These are phyloP conservation scores for Chenopodium formosanum DNA, from an alignment of 148 eudicot species.

Conservation along the genomic window DNA sequence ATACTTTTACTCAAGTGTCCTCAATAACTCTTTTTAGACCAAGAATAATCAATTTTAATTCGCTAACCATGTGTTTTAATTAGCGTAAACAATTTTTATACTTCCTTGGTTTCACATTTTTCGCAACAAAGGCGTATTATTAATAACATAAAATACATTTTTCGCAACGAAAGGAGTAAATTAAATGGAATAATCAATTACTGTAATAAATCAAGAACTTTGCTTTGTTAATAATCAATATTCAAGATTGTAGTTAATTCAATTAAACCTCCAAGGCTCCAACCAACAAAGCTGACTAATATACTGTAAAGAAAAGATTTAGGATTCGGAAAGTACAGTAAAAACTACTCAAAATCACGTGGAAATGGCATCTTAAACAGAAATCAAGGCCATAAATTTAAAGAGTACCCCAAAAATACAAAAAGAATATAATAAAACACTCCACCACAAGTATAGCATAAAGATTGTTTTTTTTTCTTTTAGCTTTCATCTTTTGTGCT, in stretches of 20 bases:
- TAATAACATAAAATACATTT: too few relatives aligned
- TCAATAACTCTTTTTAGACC: too few relatives aligned
- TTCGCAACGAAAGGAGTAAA: too few relatives aligned
- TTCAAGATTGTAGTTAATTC: background rate
- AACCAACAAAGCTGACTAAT: background rate
- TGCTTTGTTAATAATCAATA: slow-evolving; percentile 13
- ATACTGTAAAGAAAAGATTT: slow-evolving; percentile 1
- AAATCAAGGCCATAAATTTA: slow-evolving; percentile 10
- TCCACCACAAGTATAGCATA: slow-evolving; percentile 17
- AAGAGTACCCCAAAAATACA: background rate
- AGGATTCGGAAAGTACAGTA: background rate
- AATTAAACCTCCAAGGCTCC: background rate
- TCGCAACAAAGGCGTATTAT: too few relatives aligned
- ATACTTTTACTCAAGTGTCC: too few relatives aligned
- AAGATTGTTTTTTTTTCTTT: background rate
- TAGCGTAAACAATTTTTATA: too few relatives aligned
- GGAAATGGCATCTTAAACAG: slow-evolving; percentile 21
- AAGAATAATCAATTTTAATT: too few relatives aligned
- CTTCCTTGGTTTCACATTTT: too few relatives aligned
- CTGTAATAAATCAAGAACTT: background rate
- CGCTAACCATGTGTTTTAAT: too few relatives aligned
- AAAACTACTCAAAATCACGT: slow-evolving; percentile 4
- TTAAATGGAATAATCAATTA: too few relatives aligned
- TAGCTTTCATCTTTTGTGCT: slow-evolving; percentile 9
- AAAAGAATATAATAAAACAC: background rate